Conservation (phyloP, 495 filamentous ascomycete genomes). For the Xylaria cubensis region DNA sequence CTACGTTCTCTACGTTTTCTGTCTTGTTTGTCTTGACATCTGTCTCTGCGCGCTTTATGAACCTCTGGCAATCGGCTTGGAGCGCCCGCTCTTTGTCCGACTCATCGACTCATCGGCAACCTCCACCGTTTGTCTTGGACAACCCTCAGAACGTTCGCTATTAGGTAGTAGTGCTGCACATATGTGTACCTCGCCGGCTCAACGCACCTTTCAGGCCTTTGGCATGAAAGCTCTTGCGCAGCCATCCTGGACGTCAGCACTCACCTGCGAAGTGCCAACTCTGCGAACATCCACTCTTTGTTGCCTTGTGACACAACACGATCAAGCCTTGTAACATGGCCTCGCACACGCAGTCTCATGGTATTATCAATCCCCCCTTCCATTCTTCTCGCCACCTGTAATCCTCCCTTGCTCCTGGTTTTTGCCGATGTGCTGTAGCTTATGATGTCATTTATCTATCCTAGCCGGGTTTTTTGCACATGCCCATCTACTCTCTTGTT, state of each 20-base stretch:
- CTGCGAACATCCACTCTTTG: constrained; percentile 18
- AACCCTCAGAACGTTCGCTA: not conserved
- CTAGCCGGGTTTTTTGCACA: not conserved
- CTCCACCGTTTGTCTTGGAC: not conserved
- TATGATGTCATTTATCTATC: not conserved
- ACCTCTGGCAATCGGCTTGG: not conserved
- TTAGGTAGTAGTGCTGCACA: constrained; percentile 14
- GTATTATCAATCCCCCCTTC: constrained; percentile 27
- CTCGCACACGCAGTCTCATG: constrained; percentile 23
- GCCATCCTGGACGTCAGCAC: not conserved
- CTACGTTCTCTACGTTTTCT: not conserved
- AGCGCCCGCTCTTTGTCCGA: constrained; percentile 5
- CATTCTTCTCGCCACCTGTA: not conserved
- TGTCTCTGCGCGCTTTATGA: not conserved
- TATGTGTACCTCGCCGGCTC: constrained; percentile 23
- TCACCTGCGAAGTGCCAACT: not conserved
- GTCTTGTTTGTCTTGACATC: not conserved
- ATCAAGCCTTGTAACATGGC: constrained; percentile 18
- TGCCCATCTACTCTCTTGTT: not conserved
- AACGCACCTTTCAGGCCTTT: constrained; percentile 19
- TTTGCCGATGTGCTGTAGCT: not conserved
- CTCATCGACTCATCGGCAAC: not conserved
- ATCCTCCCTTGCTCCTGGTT: not conserved
- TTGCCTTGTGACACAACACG: constrained; percentile 10
- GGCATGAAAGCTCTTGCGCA: constrained; percentile 21